Conservation (phyloP, 148 eudicot genomes). For the Polygonum maritimum region DNA sequence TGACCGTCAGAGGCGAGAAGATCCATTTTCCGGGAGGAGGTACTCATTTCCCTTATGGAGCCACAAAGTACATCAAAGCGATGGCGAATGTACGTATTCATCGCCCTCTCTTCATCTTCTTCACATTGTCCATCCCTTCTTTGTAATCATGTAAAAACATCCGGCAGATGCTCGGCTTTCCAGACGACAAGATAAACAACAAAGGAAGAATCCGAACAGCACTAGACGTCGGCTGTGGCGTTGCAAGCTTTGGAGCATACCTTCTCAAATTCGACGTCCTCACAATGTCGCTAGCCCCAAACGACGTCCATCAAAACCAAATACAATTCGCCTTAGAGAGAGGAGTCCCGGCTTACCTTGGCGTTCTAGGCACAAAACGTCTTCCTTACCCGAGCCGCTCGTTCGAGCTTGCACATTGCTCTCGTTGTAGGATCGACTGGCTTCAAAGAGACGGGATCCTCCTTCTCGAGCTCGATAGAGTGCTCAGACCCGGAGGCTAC, state of each 20-base stretch:
- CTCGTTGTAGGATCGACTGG: conserved; percentile 46
- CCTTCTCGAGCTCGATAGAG: conserved; percentile 34
- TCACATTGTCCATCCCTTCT: neutral
- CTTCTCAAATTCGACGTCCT: conserved; percentile 32
- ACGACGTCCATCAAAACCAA: conserved; percentile 44
- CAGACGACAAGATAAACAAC: conserved; percentile 28
- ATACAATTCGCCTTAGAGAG: conserved; percentile 41
- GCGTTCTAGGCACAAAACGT: conserved; percentile 36
- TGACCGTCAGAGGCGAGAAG: conserved; percentile 41
- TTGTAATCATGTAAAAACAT: neutral
- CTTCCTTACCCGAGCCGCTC: conserved; percentile 46
- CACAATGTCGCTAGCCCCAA: conserved; percentile 41
- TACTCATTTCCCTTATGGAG: conserved; percentile 45
- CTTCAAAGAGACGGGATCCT: conserved; percentile 36
- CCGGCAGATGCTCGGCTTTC: conserved; percentile 35
- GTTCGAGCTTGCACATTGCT: conserved; percentile 42
- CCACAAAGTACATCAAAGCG: conserved; percentile 32
- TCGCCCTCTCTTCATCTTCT: no score
- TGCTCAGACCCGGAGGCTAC: conserved; percentile 44
- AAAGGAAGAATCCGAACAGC: conserved; percentile 31
- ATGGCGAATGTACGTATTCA: conserved; percentile 26
- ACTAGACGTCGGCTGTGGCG: conserved; percentile 43
- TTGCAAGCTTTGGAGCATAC: conserved; percentile 46
- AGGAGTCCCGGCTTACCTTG: conserved; percentile 42
- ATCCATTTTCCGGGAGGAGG: conserved; percentile 45